These are phyloP conservation scores for Forsythia viridissima DNA, from an alignment of 257 asterid species.

Conservation along the genomic window DNA sequence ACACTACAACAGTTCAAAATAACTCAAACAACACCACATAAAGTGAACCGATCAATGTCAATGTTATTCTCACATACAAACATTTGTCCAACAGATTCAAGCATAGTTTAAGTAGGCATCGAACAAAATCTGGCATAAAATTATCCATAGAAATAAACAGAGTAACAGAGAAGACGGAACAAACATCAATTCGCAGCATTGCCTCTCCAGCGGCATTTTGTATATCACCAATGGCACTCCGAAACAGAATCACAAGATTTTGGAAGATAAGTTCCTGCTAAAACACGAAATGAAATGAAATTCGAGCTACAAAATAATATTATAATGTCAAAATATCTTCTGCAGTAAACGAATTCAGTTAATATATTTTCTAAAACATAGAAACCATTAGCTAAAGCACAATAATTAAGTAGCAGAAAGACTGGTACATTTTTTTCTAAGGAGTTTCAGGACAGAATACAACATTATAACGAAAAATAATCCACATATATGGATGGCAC, in stretches of 20 bases:
- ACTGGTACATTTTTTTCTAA: neutral
- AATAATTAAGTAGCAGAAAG: neutral
- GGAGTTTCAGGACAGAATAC: neutral
- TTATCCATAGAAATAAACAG: neutral
- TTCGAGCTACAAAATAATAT: neutral
- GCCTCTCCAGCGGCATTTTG: slow-evolving; percentile 74
- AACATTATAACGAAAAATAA: neutral
- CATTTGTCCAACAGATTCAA: neutral
- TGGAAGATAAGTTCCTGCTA: slow-evolving; percentile 69
- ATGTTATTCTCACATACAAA: slow-evolving; percentile 1
- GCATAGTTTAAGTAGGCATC: neutral
- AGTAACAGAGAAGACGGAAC: slow-evolving; percentile 31
- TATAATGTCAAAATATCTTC: neutral
- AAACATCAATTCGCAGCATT: slow-evolving; percentile 69
- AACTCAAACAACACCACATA: neutral
- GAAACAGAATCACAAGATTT: slow-evolving; percentile 61
- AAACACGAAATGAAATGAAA: slow-evolving; percentile 15
- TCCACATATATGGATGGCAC: neutral
- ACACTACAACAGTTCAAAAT: neutral
- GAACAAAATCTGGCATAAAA: slow-evolving; percentile 18
- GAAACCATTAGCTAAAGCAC: slow-evolving; percentile 10
- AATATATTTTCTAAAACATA: neutral
- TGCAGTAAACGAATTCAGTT: neutral
- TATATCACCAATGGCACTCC: slow-evolving; percentile 55
- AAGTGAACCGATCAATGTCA: neutral